Evolutionary conservation across 495 filamentous ascomycete species (phyloP), one percentile per base, ranked within the genome.

Genomic region (Annulohypoxylon stygium): DNA sequence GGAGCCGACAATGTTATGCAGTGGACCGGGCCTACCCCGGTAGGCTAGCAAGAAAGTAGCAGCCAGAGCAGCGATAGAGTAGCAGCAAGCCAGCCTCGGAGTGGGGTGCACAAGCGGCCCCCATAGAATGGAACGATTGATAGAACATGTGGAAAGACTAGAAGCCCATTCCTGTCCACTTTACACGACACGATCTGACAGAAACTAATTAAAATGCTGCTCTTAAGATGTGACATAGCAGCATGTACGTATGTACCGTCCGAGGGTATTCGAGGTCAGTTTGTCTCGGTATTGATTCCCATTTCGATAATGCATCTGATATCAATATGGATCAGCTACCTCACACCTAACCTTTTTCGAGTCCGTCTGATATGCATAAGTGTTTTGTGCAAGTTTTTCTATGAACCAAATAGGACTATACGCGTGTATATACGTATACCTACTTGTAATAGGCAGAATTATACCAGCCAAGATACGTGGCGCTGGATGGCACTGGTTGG

Each of bases 141-240:
- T 81, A 76, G 81, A 83, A 83, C 67, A 65, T 75, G 76, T 81
- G 66, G 81, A 83, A 84, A 76, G 70, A 61, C 54, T 51, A 64
- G 30, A 43, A 70, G 57, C 33, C 54, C 54, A 69, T 62, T 30
- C 61, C 67, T 51, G 18, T n/a, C 68, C 62, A 66, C 66, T 65
- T 62, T 69, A 65, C 61, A 62, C 71, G 71, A 65, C 71, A 60
- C 62, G 66, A 74, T 70, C 66, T 74, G 66, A 39, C 66, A 69
- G 65, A 48, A 73, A 34, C 45, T 65, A 69, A 66, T 74, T 61
- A 74, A 69, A 59, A 67, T 60, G 50, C 57, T 51, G 65, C 67
- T 57, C 41, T 51, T n/a, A 41, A 63, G 53, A 54, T 65, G 43
- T 51, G 67, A 51, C 51, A 71, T 55, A 58, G 10, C 25, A 47